Base-by-base conservation (phyloP, 768 basidiomycete genomes). In the Chiua virens region DNA sequence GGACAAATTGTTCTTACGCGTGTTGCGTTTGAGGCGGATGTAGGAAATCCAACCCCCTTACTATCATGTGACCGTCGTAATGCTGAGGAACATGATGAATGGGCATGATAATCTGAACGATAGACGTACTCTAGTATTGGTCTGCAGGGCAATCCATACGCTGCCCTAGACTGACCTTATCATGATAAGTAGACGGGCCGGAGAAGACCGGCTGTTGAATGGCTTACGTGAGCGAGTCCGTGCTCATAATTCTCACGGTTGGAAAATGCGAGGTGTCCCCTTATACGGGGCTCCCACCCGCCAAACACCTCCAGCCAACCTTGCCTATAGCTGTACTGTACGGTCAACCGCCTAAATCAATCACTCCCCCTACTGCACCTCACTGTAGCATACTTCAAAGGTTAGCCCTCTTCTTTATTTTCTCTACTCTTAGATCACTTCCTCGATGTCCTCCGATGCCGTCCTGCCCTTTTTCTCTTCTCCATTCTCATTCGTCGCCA, bases 201-300 rank as follows among this genome's bases (percentile, higher is more conserved):
- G 55, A 49, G 46, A 53, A 45, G 64, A 25, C 61, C 61, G 64
- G 44, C 60, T 64, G 67, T 68, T 70, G 69, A 70, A 59, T 58
- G 66, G 60, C 50, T 68, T 68, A 68, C 50, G 53, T 68, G 48
- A 69, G 62, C 67, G 63, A 63, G 69, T 69, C 69, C 67, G 67
- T 69, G 67, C 67, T 50, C 64, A 52, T 44, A 47, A 49, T 65
- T 69, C 69, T 2, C 67, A 69, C 67, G 65, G 64, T 67, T 69
- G 47, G 49, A 63, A 65, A 61, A 54, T 66, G 55, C 47, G 44
- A 48, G 47, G 48, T 51, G 55, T 47, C 56, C 64, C 68, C 67
- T 68, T 68, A 68, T 68, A 68, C 69, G 56, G 61, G 66, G 58
- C 65, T 69, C 69, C 67, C 67, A 69, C 67, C 67, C 67, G 61